phyloP scores from a whole-genome alignment of 2,329 filamentous ascomycete species.

The Colletotrichum sublineola region DNA sequence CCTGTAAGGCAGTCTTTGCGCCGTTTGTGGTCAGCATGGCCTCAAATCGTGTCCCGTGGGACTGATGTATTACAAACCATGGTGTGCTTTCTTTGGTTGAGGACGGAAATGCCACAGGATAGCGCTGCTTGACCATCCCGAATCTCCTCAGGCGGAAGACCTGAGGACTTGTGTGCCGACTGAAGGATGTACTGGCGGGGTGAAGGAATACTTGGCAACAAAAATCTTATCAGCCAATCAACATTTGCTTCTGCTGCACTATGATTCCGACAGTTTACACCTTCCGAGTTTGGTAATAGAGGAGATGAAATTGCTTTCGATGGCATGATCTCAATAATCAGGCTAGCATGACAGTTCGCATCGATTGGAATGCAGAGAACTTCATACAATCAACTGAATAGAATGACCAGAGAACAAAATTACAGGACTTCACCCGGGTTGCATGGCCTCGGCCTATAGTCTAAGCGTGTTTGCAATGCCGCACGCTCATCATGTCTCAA shows the following conservation, averaged over 20 bases:
- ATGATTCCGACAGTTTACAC: not conserved
- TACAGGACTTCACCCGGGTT: no score
- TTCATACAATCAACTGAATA: not conserved
- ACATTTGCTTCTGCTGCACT: not conserved
- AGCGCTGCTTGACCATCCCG: not conserved
- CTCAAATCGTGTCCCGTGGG: not conserved
- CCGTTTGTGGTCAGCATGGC: not conserved
- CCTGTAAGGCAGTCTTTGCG: not conserved
- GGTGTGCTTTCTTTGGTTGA: not conserved
- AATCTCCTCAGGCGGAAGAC: not conserved
- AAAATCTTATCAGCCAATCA: not conserved
- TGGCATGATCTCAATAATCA: not conserved
- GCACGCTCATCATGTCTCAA: not conserved
- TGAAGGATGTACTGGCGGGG: not conserved
- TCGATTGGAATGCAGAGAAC: not conserved
- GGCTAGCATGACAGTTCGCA: not conserved
- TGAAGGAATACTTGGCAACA: not conserved
- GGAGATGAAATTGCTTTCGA: not conserved
- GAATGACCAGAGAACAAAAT: no score
- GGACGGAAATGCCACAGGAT: no score
- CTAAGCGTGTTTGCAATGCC: not conserved
- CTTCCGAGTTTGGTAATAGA: not conserved
- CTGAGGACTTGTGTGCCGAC: not conserved
- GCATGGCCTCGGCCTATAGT: not conserved
- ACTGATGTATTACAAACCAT: not conserved